A percentile compares a stretch with the other conserved stretches of the same genome.
phyloP scores from a whole-genome alignment of 306 rosid genomes.

The Begonia fuchsioides region DNA sequence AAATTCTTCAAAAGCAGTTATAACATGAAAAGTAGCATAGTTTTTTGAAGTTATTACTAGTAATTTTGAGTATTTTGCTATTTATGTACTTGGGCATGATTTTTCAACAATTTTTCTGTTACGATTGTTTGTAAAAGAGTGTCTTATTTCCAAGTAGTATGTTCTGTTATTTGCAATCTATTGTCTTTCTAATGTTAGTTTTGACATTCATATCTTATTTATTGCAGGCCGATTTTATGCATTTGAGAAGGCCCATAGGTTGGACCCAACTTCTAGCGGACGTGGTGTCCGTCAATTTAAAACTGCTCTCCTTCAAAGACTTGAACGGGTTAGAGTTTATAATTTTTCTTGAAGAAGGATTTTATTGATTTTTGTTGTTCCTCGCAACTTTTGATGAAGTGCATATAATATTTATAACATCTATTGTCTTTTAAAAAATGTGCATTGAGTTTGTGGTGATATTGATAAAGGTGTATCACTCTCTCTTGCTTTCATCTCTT shows the following conservation, averaged over 20 bases:
- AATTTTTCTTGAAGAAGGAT: too few species aligned
- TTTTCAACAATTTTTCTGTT: too few species aligned
- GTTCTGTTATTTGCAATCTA: not conserved
- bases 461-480: too few species aligned
- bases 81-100: too few species aligned
- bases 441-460: too few species aligned
- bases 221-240: constrained; percentile 89
- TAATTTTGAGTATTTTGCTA: too few species aligned
- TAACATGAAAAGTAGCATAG: too few species aligned
- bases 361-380: not conserved
- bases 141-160: not conserved
- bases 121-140: not conserved
- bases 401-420: too few species aligned
- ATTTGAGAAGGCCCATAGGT: constrained; percentile 91
- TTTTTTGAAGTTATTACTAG: too few species aligned
- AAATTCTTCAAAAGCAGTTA: too few species aligned
- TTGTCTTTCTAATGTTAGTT: not conserved
- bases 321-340: constrained; percentile 56
- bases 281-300: constrained; percentile 98
- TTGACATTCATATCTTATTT: not conserved
- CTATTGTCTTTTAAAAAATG: too few species aligned
- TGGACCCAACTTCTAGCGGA: constrained; percentile 96
- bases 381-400: not conserved
- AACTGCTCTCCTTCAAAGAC: constrained; percentile 92
- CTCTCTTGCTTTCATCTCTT: too few species aligned